A percentile compares a stretch with the other conserved stretches of the same genome.
phyloP scores from a whole-genome alignment of 495 filamentous ascomycete genomes.

The Polyplosphaeria fusca region DNA sequence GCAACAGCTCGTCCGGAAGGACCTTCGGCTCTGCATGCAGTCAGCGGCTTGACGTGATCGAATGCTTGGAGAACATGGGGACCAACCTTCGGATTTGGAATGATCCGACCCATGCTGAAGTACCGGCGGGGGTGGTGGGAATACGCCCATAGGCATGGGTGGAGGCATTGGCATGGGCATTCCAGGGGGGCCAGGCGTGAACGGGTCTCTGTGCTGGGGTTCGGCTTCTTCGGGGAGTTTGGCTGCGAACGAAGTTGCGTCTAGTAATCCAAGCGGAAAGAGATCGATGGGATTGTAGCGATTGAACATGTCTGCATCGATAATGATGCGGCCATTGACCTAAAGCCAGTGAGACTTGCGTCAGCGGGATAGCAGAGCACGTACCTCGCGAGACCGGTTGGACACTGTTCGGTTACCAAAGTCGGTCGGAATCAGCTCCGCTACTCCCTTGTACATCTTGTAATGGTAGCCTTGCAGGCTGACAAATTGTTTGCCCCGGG shows the following conservation, averaged over 20 bases:
- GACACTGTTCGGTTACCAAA: slow-evolving; percentile 2
- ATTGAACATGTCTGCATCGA: slow-evolving; percentile 31
- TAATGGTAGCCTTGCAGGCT: slow-evolving; percentile 57
- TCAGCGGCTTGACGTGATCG: neutral
- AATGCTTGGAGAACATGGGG: no score
- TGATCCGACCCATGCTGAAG: no score
- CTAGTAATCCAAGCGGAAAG: slow-evolving; percentile 12
- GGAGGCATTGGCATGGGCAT: neutral
- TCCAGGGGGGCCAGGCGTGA: neutral
- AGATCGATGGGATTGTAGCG: slow-evolving; percentile 6
- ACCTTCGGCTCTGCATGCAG: neutral
- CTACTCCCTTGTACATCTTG: slow-evolving; percentile 49
- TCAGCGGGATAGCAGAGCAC: neutral
- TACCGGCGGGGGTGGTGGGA: no score
- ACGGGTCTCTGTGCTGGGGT: neutral
- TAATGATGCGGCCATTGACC: slow-evolving; percentile 27
- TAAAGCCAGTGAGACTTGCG: neutral
- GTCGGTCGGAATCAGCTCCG: slow-evolving; percentile 1
- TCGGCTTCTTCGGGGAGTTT: slow-evolving; percentile 1
- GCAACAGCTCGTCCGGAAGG: slow-evolving; percentile 34
- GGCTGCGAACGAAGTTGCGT: slow-evolving; percentile 17
- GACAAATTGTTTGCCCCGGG: slow-evolving; percentile 39
- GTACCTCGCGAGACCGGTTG: neutral
- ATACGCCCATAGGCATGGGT: no score
- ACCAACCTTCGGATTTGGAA: no score